phyloP scores from a whole-genome alignment of 202 grass and related monocot genomes.

The Panicum hallii region DNA sequence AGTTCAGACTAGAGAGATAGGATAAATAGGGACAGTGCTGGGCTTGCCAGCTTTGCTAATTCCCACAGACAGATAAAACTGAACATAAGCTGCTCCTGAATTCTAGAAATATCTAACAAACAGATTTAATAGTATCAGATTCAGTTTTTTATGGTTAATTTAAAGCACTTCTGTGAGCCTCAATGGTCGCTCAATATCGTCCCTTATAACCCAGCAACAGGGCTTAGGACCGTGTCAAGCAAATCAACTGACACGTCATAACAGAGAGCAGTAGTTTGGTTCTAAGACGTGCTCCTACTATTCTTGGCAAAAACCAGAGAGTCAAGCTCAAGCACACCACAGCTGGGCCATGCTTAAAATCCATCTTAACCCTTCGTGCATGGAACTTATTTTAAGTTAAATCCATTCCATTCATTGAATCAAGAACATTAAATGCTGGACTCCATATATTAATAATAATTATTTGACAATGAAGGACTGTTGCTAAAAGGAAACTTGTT shows the following conservation, averaged over 20 bases:
- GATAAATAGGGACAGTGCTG: background rate
- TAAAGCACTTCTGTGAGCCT: background rate
- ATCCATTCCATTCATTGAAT: background rate
- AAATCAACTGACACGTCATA: conserved; percentile 21
- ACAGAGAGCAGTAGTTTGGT: background rate
- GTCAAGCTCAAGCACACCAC: background rate
- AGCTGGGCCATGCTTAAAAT: background rate
- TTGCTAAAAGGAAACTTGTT: background rate
- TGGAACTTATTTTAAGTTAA: background rate
- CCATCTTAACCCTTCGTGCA: background rate
- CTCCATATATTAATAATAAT: background rate
- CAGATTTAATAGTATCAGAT: background rate
- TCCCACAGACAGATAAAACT: background rate
- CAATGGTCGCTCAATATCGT: background rate
- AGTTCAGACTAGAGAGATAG: background rate
- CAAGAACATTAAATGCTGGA: conserved; percentile 6
- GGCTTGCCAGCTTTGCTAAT: background rate
- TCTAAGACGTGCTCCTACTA: background rate
- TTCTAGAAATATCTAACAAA: background rate
- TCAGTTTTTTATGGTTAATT: background rate
- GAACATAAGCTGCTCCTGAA: background rate
- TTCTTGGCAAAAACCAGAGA: background rate
- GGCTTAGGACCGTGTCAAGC: conserved; percentile 3
- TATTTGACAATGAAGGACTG: conserved; percentile 12
- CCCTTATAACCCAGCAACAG: background rate